Evolutionary conservation across 768 basidiomycete genomes (phyloP), one percentile per base, ranked within the genome.

Genomic region (Phlegmacium glaucopus): DNA sequence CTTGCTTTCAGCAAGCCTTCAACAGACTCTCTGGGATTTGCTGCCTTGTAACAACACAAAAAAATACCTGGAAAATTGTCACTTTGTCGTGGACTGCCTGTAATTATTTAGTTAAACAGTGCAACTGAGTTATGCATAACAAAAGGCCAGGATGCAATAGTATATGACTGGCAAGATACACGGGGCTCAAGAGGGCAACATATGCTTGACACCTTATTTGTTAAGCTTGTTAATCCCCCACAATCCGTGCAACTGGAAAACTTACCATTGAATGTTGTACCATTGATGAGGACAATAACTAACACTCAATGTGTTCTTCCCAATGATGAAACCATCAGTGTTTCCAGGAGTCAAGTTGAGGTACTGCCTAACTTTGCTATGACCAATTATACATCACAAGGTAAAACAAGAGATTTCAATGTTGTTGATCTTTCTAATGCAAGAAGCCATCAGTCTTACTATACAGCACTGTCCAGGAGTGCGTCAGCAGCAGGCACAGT

Each of bases 381-480:
- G 57, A 68, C 67, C 3, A 64, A 67, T 45, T 69, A 62, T 52
- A 45, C 58, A 2, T 61, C 59, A 1, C 66, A 68, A 53, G 66
- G 65, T 4, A 62, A 61, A 47, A 62, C 62, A 18, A 25, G 65
- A 12, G 13, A 26, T n/a, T 18, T 37, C 2, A 69, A 68, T 59
- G 49, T 60, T 5, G 61, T 67, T 9, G 55, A 68, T n/a, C n/a
- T 44, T 1, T 51, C 42, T 16, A n/a, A n/a, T n/a, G n/a, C n/a
- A n/a, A n/a, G n/a, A n/a, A n/a, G n/a, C n/a, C 60, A 64, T 54
- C 55, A 59, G 39, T 46, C 61, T 9, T 51, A 51, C 22, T 69
- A 70, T 45, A 67, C 66, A 0, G 54, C 60, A 9, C 48, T 71
- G 1, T 70, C 67, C 7, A 37, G 60, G 16, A 56, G 61, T 48